Percentiles rank a stretch among this genome's conserved stretches.
phyloP scores from a whole-genome alignment of 2,329 filamentous ascomycete genomes.

The Sporothrix inflata region DNA sequence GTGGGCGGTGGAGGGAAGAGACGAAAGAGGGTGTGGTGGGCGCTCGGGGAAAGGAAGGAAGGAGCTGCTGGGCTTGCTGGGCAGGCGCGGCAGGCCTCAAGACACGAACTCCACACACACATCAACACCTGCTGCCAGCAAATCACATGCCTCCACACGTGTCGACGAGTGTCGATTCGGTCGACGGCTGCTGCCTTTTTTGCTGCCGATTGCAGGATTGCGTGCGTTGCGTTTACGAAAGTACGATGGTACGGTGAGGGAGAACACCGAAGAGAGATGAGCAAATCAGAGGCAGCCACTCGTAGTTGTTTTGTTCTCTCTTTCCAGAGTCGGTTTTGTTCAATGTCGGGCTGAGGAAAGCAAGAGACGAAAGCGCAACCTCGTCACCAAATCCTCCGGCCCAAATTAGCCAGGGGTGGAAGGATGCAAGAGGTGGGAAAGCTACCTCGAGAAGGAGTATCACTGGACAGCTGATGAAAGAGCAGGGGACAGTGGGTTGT shows the following conservation, averaged over 20 bases:
- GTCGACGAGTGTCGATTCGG: no score
- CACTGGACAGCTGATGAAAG: not conserved
- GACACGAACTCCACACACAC: constrained; percentile 6
- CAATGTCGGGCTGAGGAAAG: no score
- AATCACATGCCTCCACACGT: constrained; percentile 30
- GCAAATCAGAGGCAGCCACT: not conserved
- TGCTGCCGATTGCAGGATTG: not conserved
- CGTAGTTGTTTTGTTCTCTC: not conserved
- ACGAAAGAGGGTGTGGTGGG: constrained; percentile 12
- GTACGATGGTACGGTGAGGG: not conserved
- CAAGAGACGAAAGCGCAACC: not conserved
- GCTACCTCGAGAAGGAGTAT: not conserved
- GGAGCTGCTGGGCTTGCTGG: not conserved
- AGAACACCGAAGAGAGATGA: not conserved
- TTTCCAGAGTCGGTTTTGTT: not conserved
- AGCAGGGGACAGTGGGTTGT: not conserved
- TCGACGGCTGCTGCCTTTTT: constrained; percentile 1
- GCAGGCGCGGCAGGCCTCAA: constrained; percentile 4
- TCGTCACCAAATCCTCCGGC: not conserved
- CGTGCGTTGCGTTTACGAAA: constrained; percentile 13
- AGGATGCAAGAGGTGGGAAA: constrained; percentile 7
- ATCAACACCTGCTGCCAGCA: constrained; percentile 17
- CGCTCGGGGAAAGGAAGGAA: not conserved
- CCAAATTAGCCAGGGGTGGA: not conserved
- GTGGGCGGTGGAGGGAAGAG: not conserved